Percentiles rank a stretch among this genome's conserved stretches.
These are phyloP conservation scores for Gamsiella multidivaricata DNA, from an alignment of 192 early-diverging fungal species.

Conservation along the genomic window DNA sequence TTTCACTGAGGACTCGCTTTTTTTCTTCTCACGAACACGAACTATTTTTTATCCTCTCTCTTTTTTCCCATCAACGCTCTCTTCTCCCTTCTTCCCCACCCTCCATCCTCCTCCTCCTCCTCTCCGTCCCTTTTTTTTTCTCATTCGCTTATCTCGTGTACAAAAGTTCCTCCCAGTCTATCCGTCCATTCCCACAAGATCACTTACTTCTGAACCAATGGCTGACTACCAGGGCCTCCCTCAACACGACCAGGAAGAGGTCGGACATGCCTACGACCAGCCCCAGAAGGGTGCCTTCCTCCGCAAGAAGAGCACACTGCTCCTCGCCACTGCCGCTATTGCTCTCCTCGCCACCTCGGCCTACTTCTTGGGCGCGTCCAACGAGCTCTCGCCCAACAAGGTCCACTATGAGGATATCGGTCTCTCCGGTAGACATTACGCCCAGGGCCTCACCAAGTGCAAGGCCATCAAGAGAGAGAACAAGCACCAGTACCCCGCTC, in stretches of 20 bases:
- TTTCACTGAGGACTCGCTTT: background rate
- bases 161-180: background rate
- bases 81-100: background rate
- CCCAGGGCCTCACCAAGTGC: constrained; percentile 42
- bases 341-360: constrained; percentile 40
- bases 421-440: constrained; percentile 41
- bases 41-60: constrained; percentile 1
- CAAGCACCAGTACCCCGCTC: constrained; percentile 29
- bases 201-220: constrained; percentile 11
- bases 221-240: constrained; percentile 40
- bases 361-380: constrained; percentile 38
- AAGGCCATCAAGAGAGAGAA: constrained; percentile 28
- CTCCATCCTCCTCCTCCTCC: background rate
- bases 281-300: constrained; percentile 33
- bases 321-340: constrained; percentile 46
- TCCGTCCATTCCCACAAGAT: background rate
- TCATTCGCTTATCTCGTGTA: background rate
- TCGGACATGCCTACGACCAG: constrained; percentile 23
- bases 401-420: constrained; percentile 44
- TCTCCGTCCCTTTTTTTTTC: background rate
- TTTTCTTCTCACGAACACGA: background rate
- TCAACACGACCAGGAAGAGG: constrained; percentile 49
- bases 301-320: constrained; percentile 41
- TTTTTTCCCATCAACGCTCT: background rate
- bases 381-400: constrained; percentile 37